These are phyloP conservation scores for Leptomonas pyrrhocoris DNA, from an alignment of 208 protist species.

Conservation along the genomic window DNA sequence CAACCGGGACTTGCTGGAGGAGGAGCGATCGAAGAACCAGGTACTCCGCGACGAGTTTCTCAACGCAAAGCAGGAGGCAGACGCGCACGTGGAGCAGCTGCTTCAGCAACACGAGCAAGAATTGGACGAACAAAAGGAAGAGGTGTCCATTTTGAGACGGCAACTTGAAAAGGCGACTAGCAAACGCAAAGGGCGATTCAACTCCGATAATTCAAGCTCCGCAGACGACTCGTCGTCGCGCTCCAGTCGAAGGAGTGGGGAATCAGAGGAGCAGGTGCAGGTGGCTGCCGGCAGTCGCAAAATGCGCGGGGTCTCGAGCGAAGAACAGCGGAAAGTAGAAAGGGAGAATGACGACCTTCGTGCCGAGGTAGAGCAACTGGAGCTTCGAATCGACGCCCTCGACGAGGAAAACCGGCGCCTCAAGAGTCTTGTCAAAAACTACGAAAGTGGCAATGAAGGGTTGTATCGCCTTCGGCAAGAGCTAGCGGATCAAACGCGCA, in stretches of 20 bases:
- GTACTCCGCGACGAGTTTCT: constrained; percentile 45
- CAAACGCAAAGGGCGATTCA: constrained; percentile 34
- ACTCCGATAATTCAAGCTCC: constrained; percentile 26
- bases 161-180: constrained; percentile 47
- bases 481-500: constrained; percentile 57
- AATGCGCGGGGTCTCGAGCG: constrained; percentile 7
- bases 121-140: constrained; percentile 49
- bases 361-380: constrained; percentile 71
- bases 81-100: constrained; percentile 55
- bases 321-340: constrained; percentile 46
- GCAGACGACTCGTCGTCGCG: constrained; percentile 10
- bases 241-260: neutral
- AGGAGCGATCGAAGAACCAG: constrained; percentile 57
- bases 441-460: constrained; percentile 78
- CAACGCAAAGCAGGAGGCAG: constrained; percentile 37
- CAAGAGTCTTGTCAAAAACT: constrained; percentile 64
- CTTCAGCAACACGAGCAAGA: constrained; percentile 50
- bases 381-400: constrained; percentile 61
- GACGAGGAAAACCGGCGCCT: constrained; percentile 73
- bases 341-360: constrained; percentile 76
- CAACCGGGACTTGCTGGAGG: constrained; percentile 60
- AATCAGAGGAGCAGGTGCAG: neutral
- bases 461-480: constrained; percentile 65
- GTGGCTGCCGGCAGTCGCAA: neutral
- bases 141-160: constrained; percentile 41